Percentiles rank a stretch among this genome's conserved stretches.
These are phyloP conservation scores for Themeda triandra DNA, from an alignment of 176 grass and related monocot species.

Conservation along the genomic window DNA sequence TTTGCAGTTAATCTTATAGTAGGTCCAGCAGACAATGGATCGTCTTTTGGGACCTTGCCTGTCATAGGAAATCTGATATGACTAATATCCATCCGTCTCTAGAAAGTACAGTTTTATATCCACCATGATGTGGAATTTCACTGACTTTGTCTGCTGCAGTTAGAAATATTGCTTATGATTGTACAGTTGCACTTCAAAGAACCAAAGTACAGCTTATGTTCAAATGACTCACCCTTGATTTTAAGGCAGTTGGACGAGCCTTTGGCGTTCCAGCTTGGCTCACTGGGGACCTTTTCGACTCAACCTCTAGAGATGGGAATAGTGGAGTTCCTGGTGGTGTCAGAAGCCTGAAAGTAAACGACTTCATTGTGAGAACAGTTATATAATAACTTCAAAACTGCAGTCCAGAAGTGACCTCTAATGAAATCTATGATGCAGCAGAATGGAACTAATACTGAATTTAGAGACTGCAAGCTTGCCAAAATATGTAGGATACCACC, in stretches of 20 bases:
- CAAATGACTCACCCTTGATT: constrained; percentile 71
- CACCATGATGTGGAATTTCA: neutral
- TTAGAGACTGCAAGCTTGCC: neutral
- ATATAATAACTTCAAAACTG: neutral
- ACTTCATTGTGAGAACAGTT: constrained; percentile 29
- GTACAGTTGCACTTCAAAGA: neutral
- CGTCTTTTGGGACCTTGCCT: neutral
- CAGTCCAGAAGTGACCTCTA: neutral
- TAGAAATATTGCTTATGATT: neutral
- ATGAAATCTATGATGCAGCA: neutral
- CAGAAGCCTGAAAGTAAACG: constrained; percentile 74
- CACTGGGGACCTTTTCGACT: constrained; percentile 67
- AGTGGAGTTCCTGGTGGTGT: constrained; percentile 93
- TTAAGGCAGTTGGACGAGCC: constrained; percentile 67
- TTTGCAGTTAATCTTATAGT: neutral
- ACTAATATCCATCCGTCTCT: neutral
- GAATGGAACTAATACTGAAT: constrained; percentile 3
- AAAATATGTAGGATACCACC: neutral
- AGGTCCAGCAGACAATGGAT: neutral
- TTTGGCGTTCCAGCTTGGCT: constrained; percentile 74
- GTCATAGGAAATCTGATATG: constrained; percentile 3
- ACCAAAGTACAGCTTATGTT: neutral
- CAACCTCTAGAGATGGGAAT: constrained; percentile 72
- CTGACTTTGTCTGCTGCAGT: neutral
- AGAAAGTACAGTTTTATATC: neutral